Evolutionary conservation across 371 early-diverging fungal species (phyloP).

Genomic region (Blastocladiella emersonii): DNA sequence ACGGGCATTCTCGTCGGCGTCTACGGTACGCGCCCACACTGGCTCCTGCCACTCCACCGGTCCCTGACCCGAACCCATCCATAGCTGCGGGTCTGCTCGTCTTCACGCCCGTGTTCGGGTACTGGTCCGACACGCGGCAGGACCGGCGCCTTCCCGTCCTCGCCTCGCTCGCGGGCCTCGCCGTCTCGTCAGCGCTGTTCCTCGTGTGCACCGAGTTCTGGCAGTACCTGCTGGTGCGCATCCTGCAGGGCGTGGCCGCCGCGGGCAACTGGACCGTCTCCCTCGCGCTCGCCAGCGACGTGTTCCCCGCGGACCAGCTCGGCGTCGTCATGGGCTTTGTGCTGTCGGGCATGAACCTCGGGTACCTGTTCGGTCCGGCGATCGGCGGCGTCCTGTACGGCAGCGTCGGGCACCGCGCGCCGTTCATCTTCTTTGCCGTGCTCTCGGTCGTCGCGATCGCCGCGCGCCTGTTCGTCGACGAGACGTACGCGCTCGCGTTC

Average conservation of each 20-base stretch:
- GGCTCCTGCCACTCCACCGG: background rate
- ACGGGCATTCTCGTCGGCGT: slow-evolving; percentile 68
- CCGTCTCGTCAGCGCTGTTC: slow-evolving; percentile 50
- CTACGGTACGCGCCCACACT: slow-evolving; percentile 34
- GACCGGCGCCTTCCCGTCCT: slow-evolving; percentile 63
- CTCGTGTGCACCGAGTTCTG: slow-evolving; percentile 47
- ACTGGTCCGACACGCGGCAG: slow-evolving; percentile 53
- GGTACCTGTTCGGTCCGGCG: slow-evolving; percentile 60
- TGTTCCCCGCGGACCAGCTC: slow-evolving; percentile 47
- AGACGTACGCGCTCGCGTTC: background rate
- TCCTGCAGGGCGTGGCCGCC: slow-evolving; percentile 62
- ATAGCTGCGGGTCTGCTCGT: slow-evolving; percentile 56
- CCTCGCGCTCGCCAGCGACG: slow-evolving; percentile 52
- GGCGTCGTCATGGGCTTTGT: slow-evolving; percentile 67
- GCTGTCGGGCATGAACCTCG: slow-evolving; percentile 51
- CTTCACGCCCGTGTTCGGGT: slow-evolving; percentile 61
- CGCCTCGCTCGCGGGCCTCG: slow-evolving; percentile 49
- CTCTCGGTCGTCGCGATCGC: background rate
- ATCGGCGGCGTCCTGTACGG: slow-evolving; percentile 59
- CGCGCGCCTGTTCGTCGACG: background rate
- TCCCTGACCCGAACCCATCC: background rate
- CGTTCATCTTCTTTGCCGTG: slow-evolving; percentile 43
- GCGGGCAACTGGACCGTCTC: slow-evolving; percentile 51
- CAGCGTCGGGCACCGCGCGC: slow-evolving; percentile 45
- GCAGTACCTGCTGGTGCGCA: slow-evolving; percentile 52